A percentile compares a stretch with the other conserved stretches of the same genome.
phyloP scores from a whole-genome alignment of 2,329 filamentous ascomycete genomes.

The Thermoascus crustaceus region DNA sequence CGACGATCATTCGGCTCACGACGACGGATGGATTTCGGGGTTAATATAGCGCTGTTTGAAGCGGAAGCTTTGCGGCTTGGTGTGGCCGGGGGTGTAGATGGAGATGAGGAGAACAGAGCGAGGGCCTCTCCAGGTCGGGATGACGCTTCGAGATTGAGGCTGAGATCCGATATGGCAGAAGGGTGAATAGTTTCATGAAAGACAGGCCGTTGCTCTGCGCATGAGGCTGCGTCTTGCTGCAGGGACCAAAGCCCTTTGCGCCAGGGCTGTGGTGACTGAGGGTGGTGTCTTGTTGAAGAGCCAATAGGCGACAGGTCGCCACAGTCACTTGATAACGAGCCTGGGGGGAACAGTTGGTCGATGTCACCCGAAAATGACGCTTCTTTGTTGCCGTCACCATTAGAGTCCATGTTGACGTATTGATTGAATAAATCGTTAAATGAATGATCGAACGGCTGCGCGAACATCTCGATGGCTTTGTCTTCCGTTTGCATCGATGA shows the following conservation, averaged over 20 bases:
- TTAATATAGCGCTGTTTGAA: slow-evolving; percentile 29
- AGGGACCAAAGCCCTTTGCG: slow-evolving; percentile 45
- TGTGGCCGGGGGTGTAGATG: slow-evolving; percentile 30
- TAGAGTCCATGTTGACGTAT: slow-evolving; percentile 52
- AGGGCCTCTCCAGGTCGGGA: slow-evolving; percentile 15
- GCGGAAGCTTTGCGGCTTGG: slow-evolving; percentile 26
- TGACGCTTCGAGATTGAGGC: slow-evolving; percentile 25
- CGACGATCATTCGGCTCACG: slow-evolving; percentile 35
- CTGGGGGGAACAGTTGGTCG: slow-evolving; percentile 45
- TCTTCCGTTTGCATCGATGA: slow-evolving; percentile 35
- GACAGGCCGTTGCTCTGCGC: slow-evolving; percentile 21
- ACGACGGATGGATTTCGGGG: slow-evolving; percentile 31
- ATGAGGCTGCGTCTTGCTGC: slow-evolving; percentile 41
- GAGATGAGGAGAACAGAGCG: slow-evolving; percentile 19
- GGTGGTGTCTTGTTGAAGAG: slow-evolving; percentile 37
- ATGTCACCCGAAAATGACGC: slow-evolving; percentile 42
- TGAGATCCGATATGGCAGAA: slow-evolving; percentile 24
- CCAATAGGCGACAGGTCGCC: slow-evolving; percentile 43
- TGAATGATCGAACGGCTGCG: slow-evolving; percentile 42
- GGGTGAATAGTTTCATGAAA: slow-evolving; percentile 33
- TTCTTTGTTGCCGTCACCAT: slow-evolving; percentile 41
- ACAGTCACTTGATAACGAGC: slow-evolving; percentile 45
- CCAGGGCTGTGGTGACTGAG: slow-evolving; percentile 44
- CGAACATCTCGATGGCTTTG: slow-evolving; percentile 47
- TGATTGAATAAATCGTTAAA: slow-evolving; percentile 57